These are phyloP conservation scores for Colletotrichum sublineola DNA, from an alignment of 2,329 filamentous ascomycete species.

Conservation along the genomic window DNA sequence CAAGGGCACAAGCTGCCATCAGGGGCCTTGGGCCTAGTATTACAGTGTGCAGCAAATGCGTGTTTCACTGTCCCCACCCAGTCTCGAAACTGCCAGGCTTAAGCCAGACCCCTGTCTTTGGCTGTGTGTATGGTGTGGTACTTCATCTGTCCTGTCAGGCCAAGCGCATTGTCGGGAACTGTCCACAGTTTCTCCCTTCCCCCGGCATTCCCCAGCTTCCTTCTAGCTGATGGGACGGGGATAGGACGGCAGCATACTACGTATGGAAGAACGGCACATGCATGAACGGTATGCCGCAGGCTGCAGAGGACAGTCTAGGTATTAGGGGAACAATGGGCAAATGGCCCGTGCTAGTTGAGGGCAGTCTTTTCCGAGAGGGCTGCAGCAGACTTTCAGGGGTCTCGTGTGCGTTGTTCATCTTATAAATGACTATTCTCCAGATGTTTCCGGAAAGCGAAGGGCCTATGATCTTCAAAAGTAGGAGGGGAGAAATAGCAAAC, in stretches of 20 bases:
- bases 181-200: not conserved
- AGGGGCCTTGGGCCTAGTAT: not conserved
- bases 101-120: conserved; percentile 3
- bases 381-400: not conserved
- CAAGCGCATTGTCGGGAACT: not conserved
- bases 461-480: not conserved
- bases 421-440: not conserved
- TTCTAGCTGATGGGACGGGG: conserved; percentile 1
- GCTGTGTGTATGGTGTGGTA: not conserved
- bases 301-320: not conserved
- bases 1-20: not conserved
- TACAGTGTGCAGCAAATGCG: conserved; percentile 4
- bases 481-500: too few species aligned
- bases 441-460: not conserved
- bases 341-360: not conserved
- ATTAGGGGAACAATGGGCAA: not conserved
- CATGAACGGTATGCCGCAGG: conserved; percentile 2
- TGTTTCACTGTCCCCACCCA: conserved; percentile 23
- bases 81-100: conserved; percentile 25
- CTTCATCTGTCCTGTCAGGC: not conserved
- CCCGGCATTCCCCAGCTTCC: not conserved
- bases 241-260: conserved; percentile 10
- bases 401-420: not conserved
- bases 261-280: conserved; percentile 2
- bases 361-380: not conserved